Evolutionary conservation across 805 yeast genomes (phyloP).

Genomic region (Zygosaccharomyces kombuchaensis): DNA sequence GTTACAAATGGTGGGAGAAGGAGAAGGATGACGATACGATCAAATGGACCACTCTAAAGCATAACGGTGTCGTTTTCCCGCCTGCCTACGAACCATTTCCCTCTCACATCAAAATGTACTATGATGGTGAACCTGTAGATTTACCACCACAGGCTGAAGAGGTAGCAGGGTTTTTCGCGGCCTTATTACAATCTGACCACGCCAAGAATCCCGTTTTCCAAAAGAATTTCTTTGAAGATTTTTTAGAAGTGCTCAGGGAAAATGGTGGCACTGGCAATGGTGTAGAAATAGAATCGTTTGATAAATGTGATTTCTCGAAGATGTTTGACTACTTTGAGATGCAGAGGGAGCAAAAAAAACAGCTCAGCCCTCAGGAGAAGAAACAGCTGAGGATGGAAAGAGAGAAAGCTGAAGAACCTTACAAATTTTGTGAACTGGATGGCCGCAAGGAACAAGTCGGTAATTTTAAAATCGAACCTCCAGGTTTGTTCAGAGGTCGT

Average conservation of each 20-base stretch:
- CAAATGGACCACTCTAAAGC: conserved; percentile 84
- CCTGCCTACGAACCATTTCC: conserved; percentile 90
- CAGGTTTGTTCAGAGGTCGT: conserved; percentile 92
- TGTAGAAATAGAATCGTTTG: conserved; percentile 51
- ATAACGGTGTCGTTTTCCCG: conserved; percentile 89
- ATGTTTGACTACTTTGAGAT: conserved; percentile 70
- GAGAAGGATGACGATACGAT: conserved; percentile 63
- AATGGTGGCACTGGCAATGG: conserved; percentile 54
- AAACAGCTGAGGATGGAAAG: conserved; percentile 65
- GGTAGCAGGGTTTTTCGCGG: conserved; percentile 93
- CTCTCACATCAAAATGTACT: conserved; percentile 62
- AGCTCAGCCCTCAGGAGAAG: conserved; percentile 67
- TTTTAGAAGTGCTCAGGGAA: conserved; percentile 61
- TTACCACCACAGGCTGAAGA: conserved; percentile 86
- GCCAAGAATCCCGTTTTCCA: conserved; percentile 83
- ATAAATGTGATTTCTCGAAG: conserved; percentile 69
- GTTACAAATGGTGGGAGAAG: conserved; percentile 75
- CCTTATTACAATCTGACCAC: conserved; percentile 83
- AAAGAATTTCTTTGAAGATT: conserved; percentile 81
- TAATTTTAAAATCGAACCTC: conserved; percentile 92
- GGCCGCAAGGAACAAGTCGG: conserved; percentile 92
- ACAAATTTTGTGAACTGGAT: conserved; percentile 71
- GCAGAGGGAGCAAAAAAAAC: conserved; percentile 67
- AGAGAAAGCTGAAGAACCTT: conserved; percentile 75
- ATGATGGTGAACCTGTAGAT: conserved; percentile 70